These are phyloP conservation scores for Phytophthora podocarpi DNA, from an alignment of 352 stramenopile species.

Conservation along the genomic window DNA sequence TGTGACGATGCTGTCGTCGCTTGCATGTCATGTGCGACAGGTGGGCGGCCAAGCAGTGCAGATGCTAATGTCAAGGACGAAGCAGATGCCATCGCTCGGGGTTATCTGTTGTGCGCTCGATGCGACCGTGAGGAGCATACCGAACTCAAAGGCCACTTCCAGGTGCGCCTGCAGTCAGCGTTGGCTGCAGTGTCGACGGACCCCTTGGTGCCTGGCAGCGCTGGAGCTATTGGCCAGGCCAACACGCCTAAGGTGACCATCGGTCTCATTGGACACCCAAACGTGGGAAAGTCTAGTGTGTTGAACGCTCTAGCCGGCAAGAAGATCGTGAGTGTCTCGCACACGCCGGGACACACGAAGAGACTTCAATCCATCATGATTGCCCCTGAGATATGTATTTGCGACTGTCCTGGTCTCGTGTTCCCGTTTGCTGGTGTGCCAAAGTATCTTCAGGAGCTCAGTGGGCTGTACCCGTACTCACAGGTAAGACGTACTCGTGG, in stretches of 20 bases:
- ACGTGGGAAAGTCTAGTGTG: slow-evolving; percentile 90
- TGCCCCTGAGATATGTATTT: slow-evolving; percentile 83
- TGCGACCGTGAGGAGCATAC: slow-evolving; percentile 76
- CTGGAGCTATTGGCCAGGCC: slow-evolving; percentile 38
- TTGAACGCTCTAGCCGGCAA: slow-evolving; percentile 86
- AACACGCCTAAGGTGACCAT: slow-evolving; percentile 72
- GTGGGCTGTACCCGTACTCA: slow-evolving; percentile 82
- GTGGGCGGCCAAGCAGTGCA: slow-evolving; percentile 26
- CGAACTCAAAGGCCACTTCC: slow-evolving; percentile 66
- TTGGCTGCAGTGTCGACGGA: slow-evolving; percentile 31
- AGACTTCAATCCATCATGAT: slow-evolving; percentile 88
- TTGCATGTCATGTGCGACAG: slow-evolving; percentile 65
- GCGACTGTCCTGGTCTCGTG: slow-evolving; percentile 85
- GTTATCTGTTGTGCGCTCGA: slow-evolving; percentile 70
- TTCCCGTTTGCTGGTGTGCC: slow-evolving; percentile 83
- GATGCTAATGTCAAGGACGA: slow-evolving; percentile 48
- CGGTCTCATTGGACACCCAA: slow-evolving; percentile 88
- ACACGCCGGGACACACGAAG: slow-evolving; percentile 88
- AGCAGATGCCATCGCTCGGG: slow-evolving; percentile 58
- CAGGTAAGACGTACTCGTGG: slow-evolving; percentile 62
- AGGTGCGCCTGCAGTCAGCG: slow-evolving; percentile 47
- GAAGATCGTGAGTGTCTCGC: slow-evolving; percentile 88
- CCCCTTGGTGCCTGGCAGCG: slow-evolving; percentile 26
- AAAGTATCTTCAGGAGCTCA: slow-evolving; percentile 87
- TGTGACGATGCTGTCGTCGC: slow-evolving; percentile 61